Percentiles rank a stretch among this genome's conserved stretches.
Evolutionary conservation across 768 basidiomycete genomes (phyloP).

Genomic region (Leccinum ochraceum): DNA sequence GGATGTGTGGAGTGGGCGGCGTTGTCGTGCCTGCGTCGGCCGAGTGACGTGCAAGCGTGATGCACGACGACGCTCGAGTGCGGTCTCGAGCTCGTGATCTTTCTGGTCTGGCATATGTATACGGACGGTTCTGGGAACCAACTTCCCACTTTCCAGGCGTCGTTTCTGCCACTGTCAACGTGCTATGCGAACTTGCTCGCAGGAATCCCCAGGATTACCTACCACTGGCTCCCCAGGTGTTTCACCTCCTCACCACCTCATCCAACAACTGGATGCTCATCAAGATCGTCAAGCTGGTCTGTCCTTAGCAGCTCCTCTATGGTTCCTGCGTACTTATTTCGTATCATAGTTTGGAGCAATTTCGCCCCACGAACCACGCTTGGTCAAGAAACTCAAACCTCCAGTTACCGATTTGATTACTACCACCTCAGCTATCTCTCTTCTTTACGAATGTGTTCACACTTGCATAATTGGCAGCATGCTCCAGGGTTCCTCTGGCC

Average conservation of each 20-base stretch:
- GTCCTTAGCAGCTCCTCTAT: constrained; percentile 20
- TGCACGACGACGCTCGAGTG: not conserved
- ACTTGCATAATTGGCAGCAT: constrained; percentile 98
- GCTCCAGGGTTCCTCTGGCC: constrained; percentile 77
- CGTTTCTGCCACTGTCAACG: constrained; percentile 89
- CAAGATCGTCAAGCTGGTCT: constrained; percentile 94
- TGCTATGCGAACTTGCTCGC: constrained; percentile 89
- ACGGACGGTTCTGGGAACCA: not conserved
- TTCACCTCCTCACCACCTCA: constrained; percentile 89
- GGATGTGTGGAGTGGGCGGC: not conserved
- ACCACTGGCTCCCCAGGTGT: constrained; percentile 86
- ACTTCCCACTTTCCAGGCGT: constrained; percentile 56
- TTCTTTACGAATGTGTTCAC: constrained; percentile 97
- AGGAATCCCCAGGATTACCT: constrained; percentile 80
- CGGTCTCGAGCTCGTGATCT: not conserved
- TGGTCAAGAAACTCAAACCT: constrained; percentile 91
- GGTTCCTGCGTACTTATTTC: not conserved
- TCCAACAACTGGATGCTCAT: constrained; percentile 99
- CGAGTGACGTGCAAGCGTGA: not conserved
- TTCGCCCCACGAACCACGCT: constrained; percentile 87
- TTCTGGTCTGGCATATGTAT: too few relatives aligned
- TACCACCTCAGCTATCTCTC: constrained; percentile 91
- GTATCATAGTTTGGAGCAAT: constrained; percentile 81
- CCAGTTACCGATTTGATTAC: constrained; percentile 96
- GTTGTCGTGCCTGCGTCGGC: not conserved